phyloP scores from a whole-genome alignment of 83 land plant genomes.

The Picea engelmannii region DNA sequence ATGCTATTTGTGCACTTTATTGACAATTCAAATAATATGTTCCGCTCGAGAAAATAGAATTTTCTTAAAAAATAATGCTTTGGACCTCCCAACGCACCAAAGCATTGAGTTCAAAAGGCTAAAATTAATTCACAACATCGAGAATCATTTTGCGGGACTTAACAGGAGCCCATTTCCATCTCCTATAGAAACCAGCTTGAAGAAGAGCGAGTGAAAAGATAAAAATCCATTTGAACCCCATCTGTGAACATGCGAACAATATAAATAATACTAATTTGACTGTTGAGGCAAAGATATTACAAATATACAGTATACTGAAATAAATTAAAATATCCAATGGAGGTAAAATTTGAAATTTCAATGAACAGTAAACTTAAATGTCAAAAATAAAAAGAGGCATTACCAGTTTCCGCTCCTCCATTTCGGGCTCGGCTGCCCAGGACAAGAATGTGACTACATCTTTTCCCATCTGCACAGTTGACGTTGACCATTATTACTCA shows the following conservation, averaged over 20 bases:
- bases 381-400: slow-evolving; percentile 10
- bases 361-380: not conserved
- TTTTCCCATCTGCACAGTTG: slow-evolving; percentile 80
- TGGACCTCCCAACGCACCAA: too few relatives aligned
- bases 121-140: slow-evolving; percentile 80
- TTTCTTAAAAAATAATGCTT: too few relatives aligned
- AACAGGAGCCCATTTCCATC: slow-evolving; percentile 85
- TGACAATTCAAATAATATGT: too few relatives aligned
- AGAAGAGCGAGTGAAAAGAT: slow-evolving; percentile 76
- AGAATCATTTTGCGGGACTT: slow-evolving; percentile 82
- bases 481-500: not conserved
- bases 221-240: slow-evolving; percentile 95
- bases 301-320: slow-evolving; percentile 6
- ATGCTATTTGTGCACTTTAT: too few relatives aligned
- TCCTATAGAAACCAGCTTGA: slow-evolving; percentile 81
- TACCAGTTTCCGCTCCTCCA: slow-evolving; percentile 99
- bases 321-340: not conserved
- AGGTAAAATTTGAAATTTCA: not conserved
- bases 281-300: not conserved
- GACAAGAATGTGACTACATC: slow-evolving; percentile 89
- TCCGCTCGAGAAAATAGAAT: too few relatives aligned
- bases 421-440: slow-evolving; percentile 99
- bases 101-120: too few relatives aligned
- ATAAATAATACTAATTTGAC: not conserved
- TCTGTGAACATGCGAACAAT: slow-evolving; percentile 42